Evolutionary conservation across 1,139 yeast species (phyloP).

Genomic region (Scheffersomyces titani): DNA sequence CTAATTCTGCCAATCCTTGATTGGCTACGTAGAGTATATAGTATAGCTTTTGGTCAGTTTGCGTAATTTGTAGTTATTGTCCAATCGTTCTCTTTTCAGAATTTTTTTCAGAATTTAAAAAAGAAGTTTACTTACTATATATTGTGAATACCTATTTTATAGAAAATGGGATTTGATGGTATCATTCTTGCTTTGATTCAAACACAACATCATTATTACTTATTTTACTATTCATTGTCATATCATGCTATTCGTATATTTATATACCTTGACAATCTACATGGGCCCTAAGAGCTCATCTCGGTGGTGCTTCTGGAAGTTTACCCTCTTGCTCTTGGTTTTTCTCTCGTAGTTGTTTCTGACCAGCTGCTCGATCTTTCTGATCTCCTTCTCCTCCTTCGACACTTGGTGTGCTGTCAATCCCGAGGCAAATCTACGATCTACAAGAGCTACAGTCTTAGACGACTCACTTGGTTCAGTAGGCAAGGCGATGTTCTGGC

Average conservation of each 20-base stretch:
- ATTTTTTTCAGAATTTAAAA: too few relatives aligned
- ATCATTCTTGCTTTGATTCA: conserved; percentile 1
- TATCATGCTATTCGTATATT: background rate
- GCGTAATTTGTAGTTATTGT: too few relatives aligned
- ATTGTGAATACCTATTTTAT: too few relatives aligned
- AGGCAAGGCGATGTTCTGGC: conserved; percentile 36
- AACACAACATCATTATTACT: background rate
- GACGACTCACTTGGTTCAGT: conserved; percentile 26
- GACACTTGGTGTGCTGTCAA: conserved; percentile 29
- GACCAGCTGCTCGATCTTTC: conserved; percentile 24
- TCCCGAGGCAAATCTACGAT: conserved; percentile 45
- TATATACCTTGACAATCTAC: background rate
- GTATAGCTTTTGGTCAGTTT: too few relatives aligned
- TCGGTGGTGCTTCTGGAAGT: conserved; percentile 40
- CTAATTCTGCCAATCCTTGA: background rate
- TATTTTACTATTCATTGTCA: background rate
- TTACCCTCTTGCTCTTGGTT: conserved; percentile 28
- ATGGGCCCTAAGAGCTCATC: conserved; percentile 36
- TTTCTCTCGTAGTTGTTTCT: conserved; percentile 27
- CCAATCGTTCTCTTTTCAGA: too few relatives aligned
- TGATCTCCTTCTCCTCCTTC: conserved; percentile 36
- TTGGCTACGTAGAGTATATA: background rate
- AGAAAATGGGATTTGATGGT: background rate
- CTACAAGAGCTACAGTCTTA: conserved; percentile 40
- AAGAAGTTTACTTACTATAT: too few relatives aligned